Evolutionary conservation across 2,329 filamentous ascomycete species (phyloP).

Genomic region (Penicillium sp.): DNA sequence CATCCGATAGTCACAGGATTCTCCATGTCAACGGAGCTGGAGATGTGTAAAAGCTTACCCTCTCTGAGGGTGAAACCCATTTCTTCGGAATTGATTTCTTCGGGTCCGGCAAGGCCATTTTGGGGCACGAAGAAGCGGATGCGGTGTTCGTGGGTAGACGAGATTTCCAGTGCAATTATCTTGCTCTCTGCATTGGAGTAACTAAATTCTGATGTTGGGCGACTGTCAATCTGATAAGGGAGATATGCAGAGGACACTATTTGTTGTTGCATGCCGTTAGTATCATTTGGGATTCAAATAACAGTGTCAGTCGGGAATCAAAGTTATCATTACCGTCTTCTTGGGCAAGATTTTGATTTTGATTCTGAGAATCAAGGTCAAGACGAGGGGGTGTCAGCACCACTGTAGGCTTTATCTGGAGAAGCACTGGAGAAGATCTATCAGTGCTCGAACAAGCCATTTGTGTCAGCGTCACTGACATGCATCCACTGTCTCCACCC

Average conservation of each 20-base stretch:
- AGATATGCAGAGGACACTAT: slow-evolving; percentile 55
- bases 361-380: slow-evolving; percentile 44
- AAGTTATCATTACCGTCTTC: slow-evolving; percentile 26
- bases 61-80: slow-evolving; percentile 57
- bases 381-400: slow-evolving; percentile 60
- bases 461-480: slow-evolving; percentile 31
- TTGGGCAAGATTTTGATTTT: slow-evolving; percentile 48
- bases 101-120: slow-evolving; percentile 50
- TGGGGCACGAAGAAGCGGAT: slow-evolving; percentile 65
- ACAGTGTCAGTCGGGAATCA: not conserved
- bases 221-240: slow-evolving; percentile 65
- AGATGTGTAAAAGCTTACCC: slow-evolving; percentile 67
- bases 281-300: not conserved
- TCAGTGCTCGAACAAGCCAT: not conserved
- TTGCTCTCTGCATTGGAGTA: slow-evolving; percentile 68
- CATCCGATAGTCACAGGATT: slow-evolving; percentile 77
- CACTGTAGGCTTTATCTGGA: slow-evolving; percentile 63
- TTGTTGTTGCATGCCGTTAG: not conserved
- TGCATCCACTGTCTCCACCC: slow-evolving; percentile 68
- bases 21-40: slow-evolving; percentile 72
- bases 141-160: slow-evolving; percentile 48
- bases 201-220: slow-evolving; percentile 72
- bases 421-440: slow-evolving; percentile 52
- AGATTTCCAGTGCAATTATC: slow-evolving; percentile 61
- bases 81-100: slow-evolving; percentile 41